phyloP scores from a whole-genome alignment of 352 stramenopile genomes.

The Nothophytophthora sp. region DNA sequence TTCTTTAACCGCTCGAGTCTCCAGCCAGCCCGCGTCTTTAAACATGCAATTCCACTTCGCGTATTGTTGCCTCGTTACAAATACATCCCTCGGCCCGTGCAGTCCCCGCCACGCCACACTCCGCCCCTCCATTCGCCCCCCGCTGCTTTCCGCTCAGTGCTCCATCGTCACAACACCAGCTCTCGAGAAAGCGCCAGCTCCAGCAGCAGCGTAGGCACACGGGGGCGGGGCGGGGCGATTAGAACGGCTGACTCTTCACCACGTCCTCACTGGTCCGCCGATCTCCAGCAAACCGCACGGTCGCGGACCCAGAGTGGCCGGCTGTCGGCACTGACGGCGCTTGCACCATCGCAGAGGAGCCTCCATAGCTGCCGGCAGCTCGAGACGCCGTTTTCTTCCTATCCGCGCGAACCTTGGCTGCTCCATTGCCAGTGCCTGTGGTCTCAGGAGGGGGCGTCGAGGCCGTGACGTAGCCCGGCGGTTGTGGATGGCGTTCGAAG shows the following conservation, averaged over 20 bases:
- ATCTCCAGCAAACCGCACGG: conserved; percentile 13
- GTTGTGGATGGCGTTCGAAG: conserved; percentile 72
- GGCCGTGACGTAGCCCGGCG: conserved; percentile 27
- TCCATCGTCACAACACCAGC: conserved; percentile 12
- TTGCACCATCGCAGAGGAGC: conserved; percentile 24
- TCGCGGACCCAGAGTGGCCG: background rate
- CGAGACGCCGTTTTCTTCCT: conserved; percentile 31
- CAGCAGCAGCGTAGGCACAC: conserved; percentile 8
- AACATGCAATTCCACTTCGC: conserved; percentile 38
- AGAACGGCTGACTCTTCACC: conserved; percentile 32
- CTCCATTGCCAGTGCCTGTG: conserved; percentile 36
- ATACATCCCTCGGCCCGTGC: conserved; percentile 35
- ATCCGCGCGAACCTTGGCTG: conserved; percentile 33
- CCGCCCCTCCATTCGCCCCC: conserved; percentile 3
- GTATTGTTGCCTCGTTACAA: conserved; percentile 35
- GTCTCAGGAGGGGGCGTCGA: conserved; percentile 37
- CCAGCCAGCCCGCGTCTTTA: conserved; percentile 35
- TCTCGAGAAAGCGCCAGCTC: conserved; percentile 14
- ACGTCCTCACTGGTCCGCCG: conserved; percentile 18
- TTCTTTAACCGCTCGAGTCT: conserved; percentile 36
- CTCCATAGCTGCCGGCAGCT: conserved; percentile 22
- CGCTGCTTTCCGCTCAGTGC: background rate
- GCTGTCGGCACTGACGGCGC: conserved; percentile 10
- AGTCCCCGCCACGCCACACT: conserved; percentile 9
- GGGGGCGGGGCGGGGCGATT: conserved; percentile 3